Conservation (phyloP, 2,329 filamentous ascomycete species). For the Claviceps digitariae region DNA sequence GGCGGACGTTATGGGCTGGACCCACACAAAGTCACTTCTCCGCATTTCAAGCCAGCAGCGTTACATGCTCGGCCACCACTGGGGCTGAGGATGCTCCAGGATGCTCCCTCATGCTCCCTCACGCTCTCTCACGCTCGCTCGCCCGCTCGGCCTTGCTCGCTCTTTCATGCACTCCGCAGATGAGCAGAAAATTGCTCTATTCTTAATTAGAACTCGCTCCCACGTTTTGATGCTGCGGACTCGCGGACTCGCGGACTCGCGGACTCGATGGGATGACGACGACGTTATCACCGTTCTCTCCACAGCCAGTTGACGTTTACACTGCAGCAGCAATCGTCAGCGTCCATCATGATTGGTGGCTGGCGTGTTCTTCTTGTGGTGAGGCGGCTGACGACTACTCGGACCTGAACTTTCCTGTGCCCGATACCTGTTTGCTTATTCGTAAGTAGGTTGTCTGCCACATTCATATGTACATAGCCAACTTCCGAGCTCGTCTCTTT, state of each 20-base stretch:
- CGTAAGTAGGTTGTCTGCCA: not conserved
- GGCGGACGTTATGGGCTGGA: not conserved
- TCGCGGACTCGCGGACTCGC: not conserved
- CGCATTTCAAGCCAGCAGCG: not conserved
- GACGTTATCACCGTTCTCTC: not conserved
- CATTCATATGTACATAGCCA: not conserved
- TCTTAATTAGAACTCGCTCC: not conserved
- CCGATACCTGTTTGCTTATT: too few relatives aligned
- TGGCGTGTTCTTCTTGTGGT: not conserved
- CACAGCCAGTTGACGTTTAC: not conserved
- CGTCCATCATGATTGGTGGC: not conserved
- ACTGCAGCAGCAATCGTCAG: not conserved
- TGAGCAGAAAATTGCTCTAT: not conserved
- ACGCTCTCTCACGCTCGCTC: too few relatives aligned
- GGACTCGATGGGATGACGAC: slow-evolving; percentile 6
- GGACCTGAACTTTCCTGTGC: not conserved
- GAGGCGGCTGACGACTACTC: not conserved
- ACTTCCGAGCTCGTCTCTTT: not conserved
- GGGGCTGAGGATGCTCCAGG: slow-evolving; percentile 3
- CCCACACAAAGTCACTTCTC: not conserved
- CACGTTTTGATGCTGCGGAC: not conserved
- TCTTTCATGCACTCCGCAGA: not conserved
- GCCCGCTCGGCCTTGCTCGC: not conserved
- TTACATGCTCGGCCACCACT: not conserved
- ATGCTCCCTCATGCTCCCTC: too few relatives aligned